A percentile compares a stretch with the other conserved stretches of the same genome.
These are phyloP conservation scores for Monosporozyma yasuniensis DNA, from an alignment of 805 yeast genomes.

Conservation along the genomic window DNA sequence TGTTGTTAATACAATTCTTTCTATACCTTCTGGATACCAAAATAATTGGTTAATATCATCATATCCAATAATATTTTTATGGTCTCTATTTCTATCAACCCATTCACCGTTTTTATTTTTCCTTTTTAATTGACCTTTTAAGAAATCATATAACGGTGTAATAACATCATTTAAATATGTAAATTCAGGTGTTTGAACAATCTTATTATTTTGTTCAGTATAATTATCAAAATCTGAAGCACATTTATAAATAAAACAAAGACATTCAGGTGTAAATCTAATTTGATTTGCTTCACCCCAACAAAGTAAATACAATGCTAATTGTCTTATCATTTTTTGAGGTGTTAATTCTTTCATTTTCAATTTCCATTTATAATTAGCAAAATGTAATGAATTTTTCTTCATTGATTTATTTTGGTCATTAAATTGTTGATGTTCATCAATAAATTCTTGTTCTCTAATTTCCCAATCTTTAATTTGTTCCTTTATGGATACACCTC, in stretches of 20 bases:
- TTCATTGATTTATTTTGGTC: conserved; percentile 57
- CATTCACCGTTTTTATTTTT: conserved; percentile 40
- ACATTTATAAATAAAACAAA: conserved; percentile 77
- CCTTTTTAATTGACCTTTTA: conserved; percentile 58
- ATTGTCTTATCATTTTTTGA: conserved; percentile 54
- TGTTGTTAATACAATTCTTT: conserved; percentile 40
- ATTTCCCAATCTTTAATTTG: conserved; percentile 34
- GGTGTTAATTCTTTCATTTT: conserved; percentile 49
- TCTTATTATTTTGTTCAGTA: conserved; percentile 23
- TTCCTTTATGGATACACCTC: conserved; percentile 29
- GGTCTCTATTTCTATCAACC: conserved; percentile 62
- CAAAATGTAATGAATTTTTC: conserved; percentile 61
- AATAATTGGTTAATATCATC: conserved; percentile 85
- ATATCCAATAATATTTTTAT: conserved; percentile 65
- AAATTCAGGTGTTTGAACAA: conserved; percentile 33
- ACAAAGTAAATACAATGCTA: conserved; percentile 60
- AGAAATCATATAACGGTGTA: conserved; percentile 62
- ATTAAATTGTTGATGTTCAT: conserved; percentile 43
- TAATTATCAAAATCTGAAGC: conserved; percentile 62
- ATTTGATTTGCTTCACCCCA: conserved; percentile 91
- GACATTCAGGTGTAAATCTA: conserved; percentile 82
- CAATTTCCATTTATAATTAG: conserved; percentile 72
- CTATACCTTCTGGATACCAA: conserved; percentile 71
- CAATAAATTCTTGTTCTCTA: conserved; percentile 41
- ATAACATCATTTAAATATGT: conserved; percentile 59